Conservation (phyloP, 2,329 filamentous ascomycete genomes). For the Colletotrichum destructivum region DNA sequence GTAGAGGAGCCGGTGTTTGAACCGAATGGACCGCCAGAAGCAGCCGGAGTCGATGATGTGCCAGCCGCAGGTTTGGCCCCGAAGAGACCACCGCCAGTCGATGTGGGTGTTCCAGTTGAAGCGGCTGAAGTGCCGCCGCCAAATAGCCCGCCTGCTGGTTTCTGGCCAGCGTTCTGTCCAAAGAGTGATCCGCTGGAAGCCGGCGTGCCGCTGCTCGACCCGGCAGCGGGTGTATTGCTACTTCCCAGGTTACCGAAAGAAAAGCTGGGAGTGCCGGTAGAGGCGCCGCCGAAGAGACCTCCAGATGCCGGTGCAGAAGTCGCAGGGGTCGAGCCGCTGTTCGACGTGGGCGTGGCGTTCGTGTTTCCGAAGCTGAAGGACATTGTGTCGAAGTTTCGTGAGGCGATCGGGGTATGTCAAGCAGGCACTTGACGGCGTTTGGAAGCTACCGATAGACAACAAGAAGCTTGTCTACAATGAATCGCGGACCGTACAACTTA, state of each 20-base stretch:
- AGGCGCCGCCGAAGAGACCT: conserved; percentile 57
- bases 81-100: conserved; percentile 49
- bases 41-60: conserved; percentile 32
- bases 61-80: conserved; percentile 46
- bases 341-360: conserved; percentile 47
- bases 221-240: conserved; percentile 40
- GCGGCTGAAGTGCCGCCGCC: conserved; percentile 43
- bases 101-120: conserved; percentile 45
- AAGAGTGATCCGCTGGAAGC: conserved; percentile 51
- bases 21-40: conserved; percentile 36
- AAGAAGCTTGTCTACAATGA: conserved; percentile 11
- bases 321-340: conserved; percentile 44
- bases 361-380: conserved; percentile 57
- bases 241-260: conserved; percentile 56
- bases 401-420: conserved; percentile 23
- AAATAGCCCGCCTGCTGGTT: conserved; percentile 47
- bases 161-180: conserved; percentile 48
- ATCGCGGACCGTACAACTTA: conserved; percentile 7
- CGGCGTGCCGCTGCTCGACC: conserved; percentile 48
- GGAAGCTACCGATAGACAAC: conserved; percentile 18
- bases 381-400: conserved; percentile 49
- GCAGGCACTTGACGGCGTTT: conserved; percentile 17
- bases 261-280: conserved; percentile 54
- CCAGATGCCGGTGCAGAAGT: conserved; percentile 57
- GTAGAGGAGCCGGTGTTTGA: conserved; percentile 29